Evolutionary conservation across 1,284 basidiomycete genomes (phyloP), one percentile per base, ranked within the genome.

Genomic region (Bjerkandera adusta): DNA sequence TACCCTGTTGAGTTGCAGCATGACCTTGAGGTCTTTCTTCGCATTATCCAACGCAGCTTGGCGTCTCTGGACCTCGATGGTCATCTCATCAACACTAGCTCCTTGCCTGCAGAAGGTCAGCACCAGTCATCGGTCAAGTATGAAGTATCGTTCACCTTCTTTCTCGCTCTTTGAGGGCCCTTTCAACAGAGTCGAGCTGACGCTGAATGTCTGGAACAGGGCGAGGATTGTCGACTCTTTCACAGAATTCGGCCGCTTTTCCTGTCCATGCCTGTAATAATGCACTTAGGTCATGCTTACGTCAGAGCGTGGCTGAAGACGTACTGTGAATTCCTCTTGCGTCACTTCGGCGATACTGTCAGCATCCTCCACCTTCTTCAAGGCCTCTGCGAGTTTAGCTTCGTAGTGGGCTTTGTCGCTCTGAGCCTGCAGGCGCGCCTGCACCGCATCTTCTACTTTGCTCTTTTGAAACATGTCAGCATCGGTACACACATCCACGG

Each of bases 81-180:
- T 75, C 67, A 93, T 79, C 48, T 93, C 82, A 47, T 93, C 91
- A 3, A 92, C 75, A 4, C 81, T 78, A 3, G 85, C 79, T 4
- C 90, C 90, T 49, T 89, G 80, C 42, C 88, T 91, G 53, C 13
- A 35, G 26, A 38, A 47, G 30, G 45, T 42, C 29, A 50, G 47
- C n/a, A 53, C 51, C 13, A 38, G 5, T 7, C 10, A 5, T 4
- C n/a, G n/a, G n/a, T n/a, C n/a, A 24, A 27, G 44, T 25, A 15
- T 13, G 13, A 12, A 6, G 12, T 8, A 22, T 29, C 18, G 65
- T 75, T 38, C 52, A 88, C 82, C 69, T 75, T 60, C 73, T 80
- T 63, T 89, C 85, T 24, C 87, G 80, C 53, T 83, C 81, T 49
- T 79, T 73, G 51, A 95, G 67, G 0, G 89, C 84, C 24, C 70